Evolutionary conservation across 305 asterid genomes (phyloP).

Genomic region (Fraxinus latifolia): DNA sequence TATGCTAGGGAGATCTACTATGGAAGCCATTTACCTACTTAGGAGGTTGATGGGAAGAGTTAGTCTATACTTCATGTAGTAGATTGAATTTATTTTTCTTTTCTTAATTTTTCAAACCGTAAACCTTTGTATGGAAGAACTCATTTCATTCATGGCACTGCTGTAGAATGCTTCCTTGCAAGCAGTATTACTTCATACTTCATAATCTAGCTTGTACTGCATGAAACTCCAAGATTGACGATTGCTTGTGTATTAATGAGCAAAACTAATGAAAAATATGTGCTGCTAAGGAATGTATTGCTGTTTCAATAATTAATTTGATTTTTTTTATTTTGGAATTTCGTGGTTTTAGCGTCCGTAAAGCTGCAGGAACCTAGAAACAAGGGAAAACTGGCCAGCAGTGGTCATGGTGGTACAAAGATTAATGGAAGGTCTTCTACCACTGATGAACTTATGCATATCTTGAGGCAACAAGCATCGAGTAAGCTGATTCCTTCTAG

Average conservation of each 20-base stretch:
- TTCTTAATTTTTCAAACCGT: background rate
- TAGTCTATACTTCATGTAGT: background rate
- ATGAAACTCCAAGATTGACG: background rate
- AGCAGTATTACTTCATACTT: background rate
- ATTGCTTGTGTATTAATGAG: background rate
- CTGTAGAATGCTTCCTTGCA: background rate
- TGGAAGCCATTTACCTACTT: background rate
- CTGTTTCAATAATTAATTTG: background rate
- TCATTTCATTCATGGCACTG: background rate
- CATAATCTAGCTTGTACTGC: background rate
- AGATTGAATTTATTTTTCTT: background rate
- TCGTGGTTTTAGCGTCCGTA: constrained; percentile 33
- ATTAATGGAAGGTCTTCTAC: constrained; percentile 36
- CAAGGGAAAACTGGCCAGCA: constrained; percentile 38
- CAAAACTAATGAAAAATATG: background rate
- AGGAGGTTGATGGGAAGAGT: background rate
- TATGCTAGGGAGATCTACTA: background rate
- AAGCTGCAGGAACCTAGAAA: constrained; percentile 39
- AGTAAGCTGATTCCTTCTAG: constrained; percentile 33
- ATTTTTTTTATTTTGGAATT: background rate
- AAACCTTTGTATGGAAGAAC: background rate
- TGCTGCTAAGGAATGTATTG: background rate
- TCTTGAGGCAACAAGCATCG: constrained; percentile 68
- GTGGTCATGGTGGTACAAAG: constrained; percentile 30
- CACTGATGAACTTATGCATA: constrained; percentile 57